Percentiles rank a stretch among this genome's conserved stretches.
Evolutionary conservation across 305 asterid genomes (phyloP).

Genomic region (Fraxinus nigra): DNA sequence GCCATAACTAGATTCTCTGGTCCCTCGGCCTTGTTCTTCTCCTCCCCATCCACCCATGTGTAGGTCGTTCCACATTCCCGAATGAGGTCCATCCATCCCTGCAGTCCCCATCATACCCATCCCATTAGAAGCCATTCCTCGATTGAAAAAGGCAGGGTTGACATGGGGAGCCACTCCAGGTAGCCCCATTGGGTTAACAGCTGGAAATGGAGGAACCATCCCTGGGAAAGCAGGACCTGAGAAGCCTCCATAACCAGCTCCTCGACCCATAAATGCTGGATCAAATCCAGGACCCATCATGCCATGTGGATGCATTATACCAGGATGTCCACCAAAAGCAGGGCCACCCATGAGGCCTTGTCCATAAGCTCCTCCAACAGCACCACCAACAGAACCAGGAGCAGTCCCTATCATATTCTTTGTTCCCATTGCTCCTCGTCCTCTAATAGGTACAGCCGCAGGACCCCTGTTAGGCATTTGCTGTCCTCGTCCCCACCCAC

Average conservation of each 20-base stretch:
- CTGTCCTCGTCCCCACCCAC: conserved; percentile 30
- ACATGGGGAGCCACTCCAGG: conserved; percentile 84
- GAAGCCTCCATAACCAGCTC: conserved; percentile 66
- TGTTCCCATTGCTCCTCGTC: conserved; percentile 37
- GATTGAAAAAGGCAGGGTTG: conserved; percentile 71
- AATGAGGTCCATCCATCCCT: conserved; percentile 59
- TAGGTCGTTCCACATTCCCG: conserved; percentile 63
- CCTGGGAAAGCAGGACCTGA: conserved; percentile 63
- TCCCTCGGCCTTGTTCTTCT: conserved; percentile 58
- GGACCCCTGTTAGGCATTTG: conserved; percentile 35
- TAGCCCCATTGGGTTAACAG: conserved; percentile 56
- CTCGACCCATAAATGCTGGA: conserved; percentile 66
- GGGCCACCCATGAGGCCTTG: conserved; percentile 29
- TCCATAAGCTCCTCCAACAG: conserved; percentile 42
- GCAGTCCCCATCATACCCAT: conserved; percentile 62
- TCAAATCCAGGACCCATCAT: conserved; percentile 84
- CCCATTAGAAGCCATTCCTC: conserved; percentile 62
- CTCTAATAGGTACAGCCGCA: conserved; percentile 33
- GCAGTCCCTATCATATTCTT: conserved; percentile 38
- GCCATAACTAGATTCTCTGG: conserved; percentile 64
- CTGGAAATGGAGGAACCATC: conserved; percentile 52
- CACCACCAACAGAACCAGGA: conserved; percentile 49
- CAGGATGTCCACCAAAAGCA: conserved; percentile 44
- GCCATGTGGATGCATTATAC: conserved; percentile 67
- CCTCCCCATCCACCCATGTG: conserved; percentile 70